phyloP scores from a whole-genome alignment of 192 early-diverging fungal genomes.

The Linnemannia elongata region DNA sequence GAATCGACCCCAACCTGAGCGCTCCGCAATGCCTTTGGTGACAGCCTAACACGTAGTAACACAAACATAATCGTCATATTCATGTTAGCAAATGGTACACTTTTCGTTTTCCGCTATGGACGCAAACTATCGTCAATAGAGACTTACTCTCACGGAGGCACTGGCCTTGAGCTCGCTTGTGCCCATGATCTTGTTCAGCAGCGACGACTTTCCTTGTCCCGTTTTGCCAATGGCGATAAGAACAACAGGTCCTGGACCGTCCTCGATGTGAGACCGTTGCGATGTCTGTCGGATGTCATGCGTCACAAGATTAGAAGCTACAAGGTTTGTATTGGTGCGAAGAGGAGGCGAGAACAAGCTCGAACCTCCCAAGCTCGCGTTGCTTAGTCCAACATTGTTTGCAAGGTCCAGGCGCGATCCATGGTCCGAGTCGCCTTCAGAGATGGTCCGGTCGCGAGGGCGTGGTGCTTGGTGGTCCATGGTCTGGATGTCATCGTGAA shows the following conservation, averaged over 20 bases:
- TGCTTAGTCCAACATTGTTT: background rate
- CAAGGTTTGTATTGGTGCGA: constrained; percentile 26
- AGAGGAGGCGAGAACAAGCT: constrained; percentile 25
- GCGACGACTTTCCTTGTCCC: constrained; percentile 53
- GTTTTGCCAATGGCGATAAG: constrained; percentile 55
- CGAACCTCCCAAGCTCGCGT: constrained; percentile 14
- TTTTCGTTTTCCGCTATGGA: background rate
- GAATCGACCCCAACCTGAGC: constrained; percentile 50
- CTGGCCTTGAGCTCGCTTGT: constrained; percentile 52
- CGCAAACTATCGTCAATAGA: background rate
- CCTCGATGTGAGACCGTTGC: constrained; percentile 40
- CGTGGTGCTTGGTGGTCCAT: background rate
- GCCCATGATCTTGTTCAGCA: constrained; percentile 55
- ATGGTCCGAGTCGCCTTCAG: constrained; percentile 2
- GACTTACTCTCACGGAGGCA: constrained; percentile 47
- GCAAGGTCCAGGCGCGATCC: background rate
- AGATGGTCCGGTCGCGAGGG: constrained; percentile 1
- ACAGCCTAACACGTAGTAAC: constrained; percentile 22
- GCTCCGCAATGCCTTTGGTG: constrained; percentile 49
- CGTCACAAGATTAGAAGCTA: constrained; percentile 29
- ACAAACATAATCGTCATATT: background rate
- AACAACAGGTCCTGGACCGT: constrained; percentile 48
- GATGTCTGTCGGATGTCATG: constrained; percentile 37
- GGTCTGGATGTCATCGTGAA: background rate
- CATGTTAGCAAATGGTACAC: background rate